A percentile compares a stretch with the other conserved stretches of the same genome.
phyloP scores from a whole-genome alignment of 257 asterid species.

The Lavandula angustifolia region DNA sequence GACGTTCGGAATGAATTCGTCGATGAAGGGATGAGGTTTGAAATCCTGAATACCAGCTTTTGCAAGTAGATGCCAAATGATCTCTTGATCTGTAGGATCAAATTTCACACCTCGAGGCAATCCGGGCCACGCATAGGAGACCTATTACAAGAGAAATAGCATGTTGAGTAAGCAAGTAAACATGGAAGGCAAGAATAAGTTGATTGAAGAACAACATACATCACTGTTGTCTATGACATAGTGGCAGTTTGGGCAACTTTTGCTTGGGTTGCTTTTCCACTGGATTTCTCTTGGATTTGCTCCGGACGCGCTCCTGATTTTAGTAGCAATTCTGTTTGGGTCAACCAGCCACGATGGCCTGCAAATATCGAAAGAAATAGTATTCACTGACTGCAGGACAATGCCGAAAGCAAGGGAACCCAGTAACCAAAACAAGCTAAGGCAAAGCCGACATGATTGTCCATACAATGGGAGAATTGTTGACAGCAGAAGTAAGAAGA shows the following conservation, averaged over 20 bases:
- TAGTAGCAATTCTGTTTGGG: slow-evolving; percentile 75
- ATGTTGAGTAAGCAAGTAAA: background rate
- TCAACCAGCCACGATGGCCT: slow-evolving; percentile 93
- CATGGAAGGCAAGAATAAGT: slow-evolving; percentile 9
- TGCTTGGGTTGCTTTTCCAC: slow-evolving; percentile 90
- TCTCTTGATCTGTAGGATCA: slow-evolving; percentile 92
- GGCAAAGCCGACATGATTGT: background rate
- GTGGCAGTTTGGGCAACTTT: slow-evolving; percentile 84
- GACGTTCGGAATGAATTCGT: slow-evolving; percentile 84
- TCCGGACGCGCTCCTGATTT: slow-evolving; percentile 82
- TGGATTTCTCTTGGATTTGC: slow-evolving; percentile 49
- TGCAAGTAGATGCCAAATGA: slow-evolving; percentile 78
- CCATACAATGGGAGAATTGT: background rate
- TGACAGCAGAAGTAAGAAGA: background rate
- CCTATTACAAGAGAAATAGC: slow-evolving; percentile 23
- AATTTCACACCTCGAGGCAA: slow-evolving; percentile 94
- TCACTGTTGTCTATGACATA: slow-evolving; percentile 72
- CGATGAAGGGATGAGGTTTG: slow-evolving; percentile 74
- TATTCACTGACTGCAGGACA: slow-evolving; percentile 18
- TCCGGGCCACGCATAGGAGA: slow-evolving; percentile 90
- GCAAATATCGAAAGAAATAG: slow-evolving; percentile 37
- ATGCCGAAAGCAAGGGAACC: background rate
- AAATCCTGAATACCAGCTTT: slow-evolving; percentile 55
- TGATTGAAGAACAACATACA: slow-evolving; percentile 41
- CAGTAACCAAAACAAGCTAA: background rate